Evolutionary conservation across 192 early-diverging fungal species (phyloP).

Genomic region (Chytriomyces confervae): DNA sequence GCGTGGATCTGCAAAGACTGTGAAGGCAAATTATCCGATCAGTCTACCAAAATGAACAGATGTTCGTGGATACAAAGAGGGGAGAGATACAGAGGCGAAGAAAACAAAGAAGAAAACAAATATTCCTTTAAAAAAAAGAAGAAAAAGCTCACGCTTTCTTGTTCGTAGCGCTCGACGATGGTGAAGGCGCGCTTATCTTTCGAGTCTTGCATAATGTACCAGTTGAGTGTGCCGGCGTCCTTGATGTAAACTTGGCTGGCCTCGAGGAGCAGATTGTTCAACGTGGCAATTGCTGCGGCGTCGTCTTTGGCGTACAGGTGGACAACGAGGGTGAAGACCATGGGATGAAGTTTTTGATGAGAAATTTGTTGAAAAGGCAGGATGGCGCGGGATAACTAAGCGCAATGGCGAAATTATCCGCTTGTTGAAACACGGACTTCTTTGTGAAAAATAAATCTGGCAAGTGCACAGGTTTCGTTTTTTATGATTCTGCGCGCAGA

Average conservation of each 20-base stretch:
- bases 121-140: not conserved
- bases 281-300: conserved; percentile 2
- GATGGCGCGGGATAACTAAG: too few species aligned
- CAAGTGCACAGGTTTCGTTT: too few species aligned
- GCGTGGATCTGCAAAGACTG: conserved; percentile 10
- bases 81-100: not conserved
- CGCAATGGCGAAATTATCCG: too few species aligned
- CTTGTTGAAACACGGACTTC: too few species aligned
- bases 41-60: not conserved
- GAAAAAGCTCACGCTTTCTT: conserved; percentile 11
- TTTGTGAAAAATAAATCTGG: too few species aligned
- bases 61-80: not conserved
- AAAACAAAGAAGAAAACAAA: too few species aligned
- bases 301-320: conserved; percentile 37
- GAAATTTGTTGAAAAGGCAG: too few species aligned
- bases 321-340: conserved; percentile 32
- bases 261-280: conserved; percentile 11
- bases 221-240: conserved; percentile 22
- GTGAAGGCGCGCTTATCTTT: conserved; percentile 32
- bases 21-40: not conserved
- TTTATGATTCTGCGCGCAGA: too few species aligned
- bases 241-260: conserved; percentile 26
- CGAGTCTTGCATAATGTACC: conserved; percentile 34
- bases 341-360: conserved; percentile 2
- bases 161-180: conserved; percentile 36